A percentile compares a stretch with the other conserved stretches of the same genome.
phyloP scores from a whole-genome alignment of 1,284 basidiomycete species.

The Heimioporus retisporus region DNA sequence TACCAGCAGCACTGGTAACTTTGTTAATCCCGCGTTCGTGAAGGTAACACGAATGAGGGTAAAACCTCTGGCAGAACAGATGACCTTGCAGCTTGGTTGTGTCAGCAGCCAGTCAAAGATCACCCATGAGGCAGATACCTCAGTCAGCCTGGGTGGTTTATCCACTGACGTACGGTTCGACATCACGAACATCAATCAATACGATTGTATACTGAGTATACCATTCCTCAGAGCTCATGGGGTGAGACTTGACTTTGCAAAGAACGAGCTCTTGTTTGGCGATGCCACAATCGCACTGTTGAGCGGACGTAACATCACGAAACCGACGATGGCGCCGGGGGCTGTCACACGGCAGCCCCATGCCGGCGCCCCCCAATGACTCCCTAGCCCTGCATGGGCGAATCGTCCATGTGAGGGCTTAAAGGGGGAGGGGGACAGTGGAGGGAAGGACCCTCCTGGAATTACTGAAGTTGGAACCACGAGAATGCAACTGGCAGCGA shows the following conservation, averaged over 20 bases:
- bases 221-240: not conserved
- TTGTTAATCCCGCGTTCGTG: not conserved
- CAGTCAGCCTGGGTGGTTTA: not conserved
- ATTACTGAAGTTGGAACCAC: too few relatives aligned
- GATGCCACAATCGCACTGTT: too few relatives aligned
- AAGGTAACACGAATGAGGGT: not conserved
- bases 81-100: not conserved
- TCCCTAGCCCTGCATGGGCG: not conserved
- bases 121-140: not conserved
- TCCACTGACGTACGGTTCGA: not conserved
- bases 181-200: not conserved
- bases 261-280: too few relatives aligned
- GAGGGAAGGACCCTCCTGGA: too few relatives aligned
- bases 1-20: not conserved
- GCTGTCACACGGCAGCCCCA: too few relatives aligned
- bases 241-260: not conserved
- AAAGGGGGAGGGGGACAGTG: too few relatives aligned
- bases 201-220: not conserved
- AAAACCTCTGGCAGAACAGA: not conserved
- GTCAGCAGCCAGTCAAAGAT: not conserved
- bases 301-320: too few relatives aligned
- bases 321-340: too few relatives aligned
- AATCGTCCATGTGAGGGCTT: not conserved
- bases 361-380: too few relatives aligned
- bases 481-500: too few relatives aligned